Percentiles rank a stretch among this genome's conserved stretches.
Evolutionary conservation across 257 asterid genomes (phyloP).

Genomic region (Solanum sparsipilum): DNA sequence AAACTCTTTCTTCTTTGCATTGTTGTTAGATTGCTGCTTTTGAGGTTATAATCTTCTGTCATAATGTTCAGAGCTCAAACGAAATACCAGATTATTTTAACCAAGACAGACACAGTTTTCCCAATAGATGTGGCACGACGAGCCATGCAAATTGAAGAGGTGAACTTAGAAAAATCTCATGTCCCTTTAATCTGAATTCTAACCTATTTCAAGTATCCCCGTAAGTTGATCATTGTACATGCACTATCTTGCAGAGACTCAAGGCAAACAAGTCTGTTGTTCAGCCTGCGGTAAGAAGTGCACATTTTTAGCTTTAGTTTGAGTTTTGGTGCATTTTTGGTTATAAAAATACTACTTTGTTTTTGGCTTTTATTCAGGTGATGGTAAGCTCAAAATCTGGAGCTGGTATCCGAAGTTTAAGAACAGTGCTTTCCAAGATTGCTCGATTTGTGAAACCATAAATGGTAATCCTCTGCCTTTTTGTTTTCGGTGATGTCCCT

Average conservation of each 20-base stretch:
- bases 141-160: conserved; percentile 99
- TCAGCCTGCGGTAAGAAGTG: conserved; percentile 70
- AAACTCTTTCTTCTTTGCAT: not conserved
- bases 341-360: not conserved
- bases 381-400: conserved; percentile 96
- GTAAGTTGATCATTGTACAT: not conserved
- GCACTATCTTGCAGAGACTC: conserved; percentile 50
- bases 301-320: not conserved
- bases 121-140: conserved; percentile 94
- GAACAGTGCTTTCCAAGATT: conserved; percentile 70
- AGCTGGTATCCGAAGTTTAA: conserved; percentile 84
- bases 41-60: not conserved
- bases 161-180: conserved; percentile 4
- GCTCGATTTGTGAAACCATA: conserved; percentile 55
- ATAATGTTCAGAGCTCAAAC: conserved; percentile 51
- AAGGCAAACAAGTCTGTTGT: conserved; percentile 68
- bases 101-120: conserved; percentile 81
- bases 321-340: not conserved
- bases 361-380: conserved; percentile 41
- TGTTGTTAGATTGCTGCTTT: not conserved
- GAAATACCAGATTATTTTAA: conserved; percentile 82
- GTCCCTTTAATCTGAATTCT: not conserved
- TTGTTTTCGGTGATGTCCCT: not conserved
- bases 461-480: conserved; percentile 14
- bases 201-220: not conserved